Percentiles rank a stretch among this genome's conserved stretches.
phyloP scores from a whole-genome alignment of 208 protist genomes.

The Leishmania lainsoni region DNA sequence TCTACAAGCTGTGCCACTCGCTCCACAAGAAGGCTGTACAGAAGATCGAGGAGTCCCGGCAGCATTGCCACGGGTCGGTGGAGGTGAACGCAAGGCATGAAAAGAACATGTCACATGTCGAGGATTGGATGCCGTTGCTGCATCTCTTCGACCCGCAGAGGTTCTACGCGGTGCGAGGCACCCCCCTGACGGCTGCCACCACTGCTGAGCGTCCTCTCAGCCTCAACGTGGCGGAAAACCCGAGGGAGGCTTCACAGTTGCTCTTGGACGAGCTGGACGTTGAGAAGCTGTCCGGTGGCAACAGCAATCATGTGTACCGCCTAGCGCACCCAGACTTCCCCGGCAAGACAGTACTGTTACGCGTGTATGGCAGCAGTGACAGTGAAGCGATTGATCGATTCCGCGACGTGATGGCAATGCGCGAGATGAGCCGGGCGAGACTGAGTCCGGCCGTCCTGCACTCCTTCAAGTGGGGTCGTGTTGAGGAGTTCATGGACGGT shows the following conservation, averaged over 20 bases:
- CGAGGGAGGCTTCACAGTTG: conserved; percentile 55
- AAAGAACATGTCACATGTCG: conserved; percentile 74
- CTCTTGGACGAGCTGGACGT: conserved; percentile 70
- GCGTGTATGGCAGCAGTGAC: conserved; percentile 74
- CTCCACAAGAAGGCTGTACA: conserved; percentile 68
- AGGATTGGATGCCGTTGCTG: conserved; percentile 81
- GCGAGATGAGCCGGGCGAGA: conserved; percentile 70
- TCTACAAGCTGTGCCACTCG: conserved; percentile 75
- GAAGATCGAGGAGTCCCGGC: conserved; percentile 39
- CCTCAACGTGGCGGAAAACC: conserved; percentile 31
- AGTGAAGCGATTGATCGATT: conserved; percentile 81
- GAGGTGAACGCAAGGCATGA: conserved; percentile 43
- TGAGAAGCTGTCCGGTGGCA: conserved; percentile 77
- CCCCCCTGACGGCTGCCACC: conserved; percentile 22
- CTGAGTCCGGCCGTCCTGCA: conserved; percentile 78
- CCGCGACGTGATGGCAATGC: conserved; percentile 74
- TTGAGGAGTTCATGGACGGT: conserved; percentile 85
- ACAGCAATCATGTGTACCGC: conserved; percentile 89
- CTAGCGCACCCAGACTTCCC: conserved; percentile 63
- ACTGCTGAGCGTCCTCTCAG: conserved; percentile 27
- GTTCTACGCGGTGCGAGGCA: conserved; percentile 51
- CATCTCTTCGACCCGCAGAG: conserved; percentile 78
- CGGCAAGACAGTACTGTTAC: conserved; percentile 62
- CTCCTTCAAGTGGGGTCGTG: conserved; percentile 82
- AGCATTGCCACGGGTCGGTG: conserved; percentile 29